Evolutionary conservation across 2,329 filamentous ascomycete species (phyloP).

Genomic region (Colletotrichum somersetense): DNA sequence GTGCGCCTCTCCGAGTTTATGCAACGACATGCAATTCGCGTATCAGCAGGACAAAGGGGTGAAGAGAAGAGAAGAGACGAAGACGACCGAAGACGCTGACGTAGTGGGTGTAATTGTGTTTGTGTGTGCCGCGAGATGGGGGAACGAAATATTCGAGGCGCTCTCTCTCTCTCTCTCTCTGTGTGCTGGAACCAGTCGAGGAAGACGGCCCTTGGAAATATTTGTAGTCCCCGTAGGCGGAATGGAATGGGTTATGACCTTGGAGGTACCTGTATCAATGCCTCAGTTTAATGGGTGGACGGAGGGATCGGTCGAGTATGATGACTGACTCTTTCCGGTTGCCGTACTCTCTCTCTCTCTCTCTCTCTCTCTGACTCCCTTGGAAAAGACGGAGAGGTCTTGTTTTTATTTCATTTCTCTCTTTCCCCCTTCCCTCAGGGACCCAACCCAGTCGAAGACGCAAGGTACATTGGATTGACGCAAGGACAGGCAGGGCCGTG

Average conservation of each 20-base stretch:
- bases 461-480: slow-evolving; percentile 35
- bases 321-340: slow-evolving; percentile 40
- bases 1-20: slow-evolving; percentile 13
- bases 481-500: slow-evolving; percentile 38
- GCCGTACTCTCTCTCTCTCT: slow-evolving; percentile 26
- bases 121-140: not conserved
- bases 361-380: slow-evolving; percentile 18
- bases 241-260: not conserved
- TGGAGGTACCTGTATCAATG: slow-evolving; percentile 28
- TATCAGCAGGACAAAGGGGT: not conserved
- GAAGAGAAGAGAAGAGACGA: not conserved
- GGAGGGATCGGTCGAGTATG: slow-evolving; percentile 40
- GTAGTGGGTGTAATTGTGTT: not conserved
- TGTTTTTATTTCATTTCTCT: slow-evolving; percentile 1
- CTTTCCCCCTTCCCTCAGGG: not conserved
- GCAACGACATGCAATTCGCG: slow-evolving; percentile 11
- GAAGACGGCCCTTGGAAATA: slow-evolving; percentile 22
- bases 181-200: slow-evolving; percentile 6
- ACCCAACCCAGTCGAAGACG: slow-evolving; percentile 6
- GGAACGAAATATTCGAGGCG: slow-evolving; percentile 10
- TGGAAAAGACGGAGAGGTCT: slow-evolving; percentile 22
- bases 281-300: slow-evolving; percentile 8
- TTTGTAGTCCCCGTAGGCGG: slow-evolving; percentile 32
- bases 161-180: slow-evolving; percentile 5
- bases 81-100: slow-evolving; percentile 11